Evolutionary conservation across 2,329 filamentous ascomycete genomes (phyloP).

Genomic region (Cercospora sp.): DNA sequence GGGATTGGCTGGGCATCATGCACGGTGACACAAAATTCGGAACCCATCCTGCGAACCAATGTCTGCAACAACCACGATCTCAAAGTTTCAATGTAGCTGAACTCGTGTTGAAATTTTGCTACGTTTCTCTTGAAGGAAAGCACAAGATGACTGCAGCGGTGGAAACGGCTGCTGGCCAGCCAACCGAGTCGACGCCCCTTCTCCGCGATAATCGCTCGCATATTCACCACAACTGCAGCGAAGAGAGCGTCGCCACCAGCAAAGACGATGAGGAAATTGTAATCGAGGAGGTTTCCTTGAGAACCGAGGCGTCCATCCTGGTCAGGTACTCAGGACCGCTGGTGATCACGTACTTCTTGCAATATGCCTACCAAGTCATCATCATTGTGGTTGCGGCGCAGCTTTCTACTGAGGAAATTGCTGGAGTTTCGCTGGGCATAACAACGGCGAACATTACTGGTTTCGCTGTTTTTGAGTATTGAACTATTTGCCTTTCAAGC

Average conservation of each 20-base stretch:
- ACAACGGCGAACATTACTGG: conserved; percentile 58
- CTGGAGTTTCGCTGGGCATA: conserved; percentile 54
- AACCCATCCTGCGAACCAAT: neutral
- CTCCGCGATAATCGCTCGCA: neutral
- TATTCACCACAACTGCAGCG: neutral
- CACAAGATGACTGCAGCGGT: neutral
- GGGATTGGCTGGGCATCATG: neutral
- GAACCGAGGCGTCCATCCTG: conserved; percentile 32
- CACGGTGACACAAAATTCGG: neutral
- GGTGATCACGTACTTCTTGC: conserved; percentile 55
- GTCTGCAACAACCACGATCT: neutral
- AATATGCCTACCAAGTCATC: conserved; percentile 55
- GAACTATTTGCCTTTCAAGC: neutral
- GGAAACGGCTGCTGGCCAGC: neutral
- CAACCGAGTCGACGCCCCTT: conserved; percentile 6
- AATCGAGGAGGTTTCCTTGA: conserved; percentile 32
- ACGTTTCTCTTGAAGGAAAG: neutral
- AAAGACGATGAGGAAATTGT: neutral
- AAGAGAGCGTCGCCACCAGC: neutral
- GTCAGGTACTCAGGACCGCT: conserved; percentile 51
- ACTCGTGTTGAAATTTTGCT: neutral
- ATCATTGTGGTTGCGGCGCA: conserved; percentile 56
- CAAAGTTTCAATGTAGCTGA: neutral
- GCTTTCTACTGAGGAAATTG: conserved; percentile 54
- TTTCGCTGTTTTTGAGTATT: conserved; percentile 49